Evolutionary conservation across 2,329 filamentous ascomycete genomes (phyloP), one percentile per base, ranked within the genome.

Genomic region (Juglanconis oblonga): DNA sequence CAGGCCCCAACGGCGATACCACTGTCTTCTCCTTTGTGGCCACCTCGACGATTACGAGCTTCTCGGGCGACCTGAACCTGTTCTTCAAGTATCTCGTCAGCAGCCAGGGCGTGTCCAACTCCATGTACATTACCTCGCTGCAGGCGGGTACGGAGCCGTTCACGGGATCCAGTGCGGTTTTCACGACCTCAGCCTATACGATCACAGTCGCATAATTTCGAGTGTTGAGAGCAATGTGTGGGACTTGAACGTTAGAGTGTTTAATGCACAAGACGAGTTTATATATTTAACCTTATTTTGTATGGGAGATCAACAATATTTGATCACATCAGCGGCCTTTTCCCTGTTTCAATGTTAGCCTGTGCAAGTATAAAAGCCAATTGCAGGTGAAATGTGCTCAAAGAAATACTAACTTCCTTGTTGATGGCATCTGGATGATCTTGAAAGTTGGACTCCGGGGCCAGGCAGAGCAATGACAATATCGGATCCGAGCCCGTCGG

Each of bases 131-230:
- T 60, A 75, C 78, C 63, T 79, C 76, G 60, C 74, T 84, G 35
- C 78, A 79, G 59, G 81, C 81, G 10, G 83, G 83, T 5, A 85
- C 83, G 2, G 83, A 86, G 73, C 78, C 82, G 3, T 85, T 85
- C 65, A 76, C 75, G 59, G 83, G 82, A 58, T 74, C 65, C 44
- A 73, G 79, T 54, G 62, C 64, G 17, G 62, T 64, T 38, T 64
- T 68, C 45, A 61, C 62, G 10, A 66, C 65, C 29, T 57, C 64
- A 5, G 56, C 54, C 9, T 68, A 62, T 58, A 65, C 57, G 31
- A 42, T 61, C 36, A 57, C 60, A 11, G 60, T 63, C 38, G 48
- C 38, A 14, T 62, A 47, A 47, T 9, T 1, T 10, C 10, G 4
- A 13, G 38, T 11, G 10, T 42, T 24, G 13, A 17, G 14, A 17